These are phyloP conservation scores for Acorus calamus DNA, from an alignment of 106 monocot species.

Conservation along the genomic window DNA sequence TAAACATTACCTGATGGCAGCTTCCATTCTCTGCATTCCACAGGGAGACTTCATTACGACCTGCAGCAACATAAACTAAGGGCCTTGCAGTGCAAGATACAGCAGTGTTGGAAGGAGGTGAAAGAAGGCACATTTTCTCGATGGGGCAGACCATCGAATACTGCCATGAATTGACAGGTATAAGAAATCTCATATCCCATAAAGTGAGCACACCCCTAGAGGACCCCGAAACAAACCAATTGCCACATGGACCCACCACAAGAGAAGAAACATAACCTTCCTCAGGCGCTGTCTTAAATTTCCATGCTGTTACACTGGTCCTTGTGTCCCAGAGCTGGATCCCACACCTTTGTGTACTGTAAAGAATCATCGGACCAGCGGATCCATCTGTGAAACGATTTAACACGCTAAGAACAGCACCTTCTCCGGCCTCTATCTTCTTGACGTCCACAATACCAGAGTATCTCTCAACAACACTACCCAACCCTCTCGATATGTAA, in stretches of 20 bases:
- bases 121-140: constrained; percentile 65
- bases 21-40: constrained; percentile 99
- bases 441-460: constrained; percentile 83
- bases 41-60: constrained; percentile 87
- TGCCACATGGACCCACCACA: constrained; percentile 81
- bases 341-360: constrained; percentile 63
- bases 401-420: constrained; percentile 74
- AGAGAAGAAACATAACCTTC: constrained; percentile 79
- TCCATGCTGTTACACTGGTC: constrained; percentile 44
- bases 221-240: constrained; percentile 96
- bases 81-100: constrained; percentile 39
- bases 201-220: constrained; percentile 83
- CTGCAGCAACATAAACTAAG: constrained; percentile 88
- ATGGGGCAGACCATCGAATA: constrained; percentile 68
- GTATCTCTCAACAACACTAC: constrained; percentile 80
- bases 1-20: constrained; percentile 70
- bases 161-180: constrained; percentile 92
- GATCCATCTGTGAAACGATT: constrained; percentile 58
- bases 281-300: constrained; percentile 50
- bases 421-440: constrained; percentile 73
- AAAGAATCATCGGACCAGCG: constrained; percentile 50
- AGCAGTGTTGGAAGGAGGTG: constrained; percentile 52
- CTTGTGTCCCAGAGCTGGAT: constrained; percentile 88
- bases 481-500: constrained; percentile 61
- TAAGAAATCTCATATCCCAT: constrained; percentile 92